These are phyloP conservation scores for Phytophthora cryptogea DNA, from an alignment of 352 stramenopile genomes.

Conservation along the genomic window DNA sequence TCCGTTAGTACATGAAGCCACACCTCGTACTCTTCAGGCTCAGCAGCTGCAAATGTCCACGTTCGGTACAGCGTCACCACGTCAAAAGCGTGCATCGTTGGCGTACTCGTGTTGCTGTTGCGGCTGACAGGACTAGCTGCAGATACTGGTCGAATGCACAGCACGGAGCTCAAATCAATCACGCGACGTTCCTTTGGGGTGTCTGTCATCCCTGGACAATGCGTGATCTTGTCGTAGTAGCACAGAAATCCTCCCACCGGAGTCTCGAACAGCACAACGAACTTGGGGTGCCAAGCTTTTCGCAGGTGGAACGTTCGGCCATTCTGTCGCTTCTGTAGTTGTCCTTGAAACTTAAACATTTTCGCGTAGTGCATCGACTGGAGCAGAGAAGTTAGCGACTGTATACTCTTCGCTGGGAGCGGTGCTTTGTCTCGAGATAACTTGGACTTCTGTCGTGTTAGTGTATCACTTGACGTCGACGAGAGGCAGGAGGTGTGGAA, in stretches of 20 bases:
- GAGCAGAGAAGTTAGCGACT: constrained; percentile 31
- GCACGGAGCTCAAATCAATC: constrained; percentile 69
- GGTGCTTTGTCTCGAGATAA: constrained; percentile 36
- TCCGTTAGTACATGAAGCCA: constrained; percentile 66
- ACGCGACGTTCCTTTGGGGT: constrained; percentile 57
- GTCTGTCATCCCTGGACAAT: constrained; percentile 61
- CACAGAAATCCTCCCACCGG: constrained; percentile 68
- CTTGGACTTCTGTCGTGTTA: constrained; percentile 36
- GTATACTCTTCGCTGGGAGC: constrained; percentile 19
- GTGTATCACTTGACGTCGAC: constrained; percentile 27
- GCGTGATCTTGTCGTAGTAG: constrained; percentile 74
- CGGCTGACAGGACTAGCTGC: constrained; percentile 5
- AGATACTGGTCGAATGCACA: constrained; percentile 68
- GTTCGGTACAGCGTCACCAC: constrained; percentile 76
- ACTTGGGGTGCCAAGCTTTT: constrained; percentile 64
- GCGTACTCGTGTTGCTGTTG: not conserved
- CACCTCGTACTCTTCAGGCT: constrained; percentile 52
- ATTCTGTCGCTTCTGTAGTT: constrained; percentile 52
- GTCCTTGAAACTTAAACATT: constrained; percentile 64
- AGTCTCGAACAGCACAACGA: constrained; percentile 59
- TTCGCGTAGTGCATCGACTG: constrained; percentile 52
- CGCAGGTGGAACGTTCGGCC: constrained; percentile 60
- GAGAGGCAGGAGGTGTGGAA: constrained; percentile 35
- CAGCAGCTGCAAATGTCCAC: constrained; percentile 66
- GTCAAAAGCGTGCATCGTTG: constrained; percentile 53